Conservation (phyloP, 495 filamentous ascomycete species). For the Neurospora sp. region DNA sequence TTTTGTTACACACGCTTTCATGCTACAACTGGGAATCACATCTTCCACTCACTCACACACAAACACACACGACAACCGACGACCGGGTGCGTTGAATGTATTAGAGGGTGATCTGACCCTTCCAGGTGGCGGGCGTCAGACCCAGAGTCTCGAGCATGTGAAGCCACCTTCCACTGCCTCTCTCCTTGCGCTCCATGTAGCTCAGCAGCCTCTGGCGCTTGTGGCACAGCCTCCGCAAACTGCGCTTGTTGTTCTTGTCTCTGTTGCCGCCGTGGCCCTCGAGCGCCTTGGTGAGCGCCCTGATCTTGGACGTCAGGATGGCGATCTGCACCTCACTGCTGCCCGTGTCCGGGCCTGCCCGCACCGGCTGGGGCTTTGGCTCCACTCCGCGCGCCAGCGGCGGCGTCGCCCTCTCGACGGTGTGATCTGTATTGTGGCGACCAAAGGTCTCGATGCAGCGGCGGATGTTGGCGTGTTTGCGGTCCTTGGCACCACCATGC, state of each 20-base stretch:
- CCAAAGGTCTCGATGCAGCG: slow-evolving; percentile 83
- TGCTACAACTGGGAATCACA: slow-evolving; percentile 1
- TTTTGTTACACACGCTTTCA: not conserved
- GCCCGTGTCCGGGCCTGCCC: slow-evolving; percentile 83
- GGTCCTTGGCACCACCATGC: slow-evolving; percentile 67
- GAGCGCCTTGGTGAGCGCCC: slow-evolving; percentile 58
- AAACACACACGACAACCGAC: not conserved
- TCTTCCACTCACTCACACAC: not conserved
- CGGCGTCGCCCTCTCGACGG: slow-evolving; percentile 43
- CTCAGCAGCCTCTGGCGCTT: slow-evolving; percentile 75
- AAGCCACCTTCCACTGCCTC: slow-evolving; percentile 81
- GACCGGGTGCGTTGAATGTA: not conserved
- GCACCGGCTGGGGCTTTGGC: slow-evolving; percentile 43
- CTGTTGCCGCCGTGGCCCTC: slow-evolving; percentile 42
- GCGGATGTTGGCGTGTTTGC: slow-evolving; percentile 65
- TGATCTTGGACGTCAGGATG: slow-evolving; percentile 92
- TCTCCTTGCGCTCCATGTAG: slow-evolving; percentile 82
- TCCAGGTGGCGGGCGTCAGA: slow-evolving; percentile 76
- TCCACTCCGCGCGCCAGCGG: slow-evolving; percentile 28
- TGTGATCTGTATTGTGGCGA: slow-evolving; percentile 74
- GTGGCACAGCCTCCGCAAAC: slow-evolving; percentile 76
- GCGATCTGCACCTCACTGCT: slow-evolving; percentile 93
- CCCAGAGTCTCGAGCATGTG: slow-evolving; percentile 73
- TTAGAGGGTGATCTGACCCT: slow-evolving; percentile 74
- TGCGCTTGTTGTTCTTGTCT: slow-evolving; percentile 92